A percentile compares a stretch with the other conserved stretches of the same genome.
These are phyloP conservation scores for Podila horticola DNA, from an alignment of 192 early-diverging fungal genomes.

Conservation along the genomic window DNA sequence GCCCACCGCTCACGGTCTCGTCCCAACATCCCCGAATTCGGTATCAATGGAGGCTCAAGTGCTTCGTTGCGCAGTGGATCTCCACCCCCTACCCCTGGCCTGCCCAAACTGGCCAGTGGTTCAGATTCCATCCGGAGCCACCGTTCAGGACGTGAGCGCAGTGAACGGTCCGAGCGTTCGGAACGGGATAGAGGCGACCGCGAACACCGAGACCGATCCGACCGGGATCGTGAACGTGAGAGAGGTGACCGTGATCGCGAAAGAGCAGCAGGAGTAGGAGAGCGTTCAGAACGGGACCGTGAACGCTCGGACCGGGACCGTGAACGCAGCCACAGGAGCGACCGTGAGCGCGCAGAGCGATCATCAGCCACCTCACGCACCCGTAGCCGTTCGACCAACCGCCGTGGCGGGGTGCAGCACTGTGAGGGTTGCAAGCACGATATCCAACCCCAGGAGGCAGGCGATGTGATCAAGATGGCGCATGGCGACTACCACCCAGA, in stretches of 20 bases:
- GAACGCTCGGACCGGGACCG: conserved; percentile 10
- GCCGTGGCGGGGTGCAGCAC: conserved; percentile 31
- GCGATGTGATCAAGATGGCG: conserved; percentile 43
- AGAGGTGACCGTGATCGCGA: conserved; percentile 17
- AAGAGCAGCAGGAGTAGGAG: neutral
- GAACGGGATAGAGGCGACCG: conserved; percentile 14
- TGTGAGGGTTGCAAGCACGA: conserved; percentile 48
- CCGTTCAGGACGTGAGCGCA: conserved; percentile 34
- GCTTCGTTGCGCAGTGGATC: conserved; percentile 14
- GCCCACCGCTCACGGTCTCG: conserved; percentile 44
- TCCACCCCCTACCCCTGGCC: conserved; percentile 45
- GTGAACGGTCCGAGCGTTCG: conserved; percentile 23
- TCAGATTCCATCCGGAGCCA: conserved; percentile 33
- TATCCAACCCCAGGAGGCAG: conserved; percentile 33
- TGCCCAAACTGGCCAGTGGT: conserved; percentile 17
- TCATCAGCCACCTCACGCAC: conserved; percentile 12
- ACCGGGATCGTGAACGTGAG: conserved; percentile 15
- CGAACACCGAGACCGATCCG: conserved; percentile 19
- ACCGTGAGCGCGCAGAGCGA: conserved; percentile 26
- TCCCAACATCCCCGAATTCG: conserved; percentile 39
- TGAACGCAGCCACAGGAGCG: conserved; percentile 3
- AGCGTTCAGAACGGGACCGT: conserved; percentile 12
- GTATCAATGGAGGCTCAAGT: neutral
- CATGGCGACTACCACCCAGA: conserved; percentile 57
- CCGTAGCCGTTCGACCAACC: conserved; percentile 45